phyloP scores from a whole-genome alignment of 2,329 filamentous ascomycete species.

The Phoma sp. region DNA sequence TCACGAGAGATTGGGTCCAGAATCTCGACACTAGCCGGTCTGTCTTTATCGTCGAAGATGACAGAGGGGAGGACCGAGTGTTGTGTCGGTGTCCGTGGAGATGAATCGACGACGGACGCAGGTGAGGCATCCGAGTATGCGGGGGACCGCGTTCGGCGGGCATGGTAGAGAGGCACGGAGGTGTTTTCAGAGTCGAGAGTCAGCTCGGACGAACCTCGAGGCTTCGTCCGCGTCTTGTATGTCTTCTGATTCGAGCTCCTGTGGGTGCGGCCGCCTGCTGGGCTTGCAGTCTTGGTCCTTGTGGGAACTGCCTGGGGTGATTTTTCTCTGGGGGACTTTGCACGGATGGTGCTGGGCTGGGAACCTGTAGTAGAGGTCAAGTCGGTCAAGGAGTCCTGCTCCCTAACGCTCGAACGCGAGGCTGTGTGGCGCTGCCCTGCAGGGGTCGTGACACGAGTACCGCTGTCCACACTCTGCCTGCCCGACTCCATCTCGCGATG shows the following conservation, averaged over 20 bases:
- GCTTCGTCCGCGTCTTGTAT: slow-evolving; percentile 31
- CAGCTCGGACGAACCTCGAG: slow-evolving; percentile 49
- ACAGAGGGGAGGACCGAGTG: slow-evolving; percentile 47
- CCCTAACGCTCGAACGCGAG: slow-evolving; percentile 53
- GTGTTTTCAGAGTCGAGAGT: slow-evolving; percentile 56
- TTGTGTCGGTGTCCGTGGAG: slow-evolving; percentile 53
- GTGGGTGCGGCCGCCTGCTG: slow-evolving; percentile 23
- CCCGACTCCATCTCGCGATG: slow-evolving; percentile 47
- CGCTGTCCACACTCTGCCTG: slow-evolving; percentile 52
- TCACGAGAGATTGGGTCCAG: slow-evolving; percentile 46
- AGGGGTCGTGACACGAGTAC: slow-evolving; percentile 44
- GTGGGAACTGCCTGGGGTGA: slow-evolving; percentile 26
- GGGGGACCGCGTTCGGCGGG: slow-evolving; percentile 36
- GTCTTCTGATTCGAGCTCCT: slow-evolving; percentile 32
- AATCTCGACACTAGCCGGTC: slow-evolving; percentile 52
- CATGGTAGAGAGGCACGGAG: slow-evolving; percentile 52
- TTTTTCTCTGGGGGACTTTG: slow-evolving; percentile 39
- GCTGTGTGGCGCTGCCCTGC: slow-evolving; percentile 44
- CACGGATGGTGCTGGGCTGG: slow-evolving; percentile 49
- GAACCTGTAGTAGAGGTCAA: slow-evolving; percentile 52
- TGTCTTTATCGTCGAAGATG: slow-evolving; percentile 40
- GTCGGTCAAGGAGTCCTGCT: slow-evolving; percentile 50
- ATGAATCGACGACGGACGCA: slow-evolving; percentile 52
- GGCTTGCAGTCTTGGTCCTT: slow-evolving; percentile 34
- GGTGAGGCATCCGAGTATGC: slow-evolving; percentile 49